phyloP scores from a whole-genome alignment of 1,284 basidiomycete species.

The Ceratobasidium sp. region DNA sequence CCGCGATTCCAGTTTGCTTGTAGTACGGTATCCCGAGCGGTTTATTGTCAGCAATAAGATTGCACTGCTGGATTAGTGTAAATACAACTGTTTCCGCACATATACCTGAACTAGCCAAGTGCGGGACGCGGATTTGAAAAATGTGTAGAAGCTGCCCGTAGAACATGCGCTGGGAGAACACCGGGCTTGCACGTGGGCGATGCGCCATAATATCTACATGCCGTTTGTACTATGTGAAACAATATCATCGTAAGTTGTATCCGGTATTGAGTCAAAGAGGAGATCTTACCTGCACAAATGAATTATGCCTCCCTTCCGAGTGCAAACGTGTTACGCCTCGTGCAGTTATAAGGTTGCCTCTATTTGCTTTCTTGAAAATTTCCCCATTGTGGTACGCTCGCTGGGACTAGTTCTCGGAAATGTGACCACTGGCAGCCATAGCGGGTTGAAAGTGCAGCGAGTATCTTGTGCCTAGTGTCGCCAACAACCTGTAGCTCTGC shows the following conservation, averaged over 20 bases:
- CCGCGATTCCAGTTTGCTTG: background rate
- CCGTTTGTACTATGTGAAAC: constrained; percentile 47
- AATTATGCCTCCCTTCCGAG: too few species aligned
- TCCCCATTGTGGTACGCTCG: too few species aligned
- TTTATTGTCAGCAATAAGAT: background rate
- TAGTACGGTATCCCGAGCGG: background rate
- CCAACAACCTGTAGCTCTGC: too few species aligned
- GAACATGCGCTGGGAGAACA: constrained; percentile 33
- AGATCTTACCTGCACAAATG: constrained; percentile 48
- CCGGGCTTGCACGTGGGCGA: constrained; percentile 22
- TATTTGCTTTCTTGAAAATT: too few species aligned
- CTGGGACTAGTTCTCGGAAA: too few species aligned
- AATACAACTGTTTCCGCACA: background rate
- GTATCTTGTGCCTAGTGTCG: too few species aligned
- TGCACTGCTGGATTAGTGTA: background rate
- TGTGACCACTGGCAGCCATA: too few species aligned
- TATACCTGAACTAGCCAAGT: background rate
- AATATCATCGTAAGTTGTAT: background rate
- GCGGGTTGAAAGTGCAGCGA: too few species aligned
- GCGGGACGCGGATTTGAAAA: background rate
- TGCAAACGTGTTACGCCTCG: too few species aligned
- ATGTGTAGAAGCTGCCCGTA: constrained; percentile 45
- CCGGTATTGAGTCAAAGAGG: background rate
- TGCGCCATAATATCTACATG: constrained; percentile 45
- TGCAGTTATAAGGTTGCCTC: too few species aligned